A percentile compares a stretch with the other conserved stretches of the same genome.
phyloP scores from a whole-genome alignment of 2,329 filamentous ascomycete genomes.

The Stachybotrys chartarum region DNA sequence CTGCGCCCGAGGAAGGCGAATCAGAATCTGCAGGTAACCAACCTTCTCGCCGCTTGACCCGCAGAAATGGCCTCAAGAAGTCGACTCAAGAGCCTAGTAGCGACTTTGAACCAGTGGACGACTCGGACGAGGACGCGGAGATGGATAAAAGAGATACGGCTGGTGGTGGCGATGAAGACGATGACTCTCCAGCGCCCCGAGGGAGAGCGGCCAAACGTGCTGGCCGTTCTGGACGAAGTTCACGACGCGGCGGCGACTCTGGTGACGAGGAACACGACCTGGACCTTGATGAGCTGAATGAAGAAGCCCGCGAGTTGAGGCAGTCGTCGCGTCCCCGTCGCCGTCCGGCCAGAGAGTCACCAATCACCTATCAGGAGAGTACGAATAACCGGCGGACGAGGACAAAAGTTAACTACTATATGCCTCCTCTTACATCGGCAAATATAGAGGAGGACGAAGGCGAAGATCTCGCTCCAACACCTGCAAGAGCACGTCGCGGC shows the following conservation, averaged over 20 bases:
- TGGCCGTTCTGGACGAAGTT: conserved; percentile 36
- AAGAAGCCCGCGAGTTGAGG: conserved; percentile 57
- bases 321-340: conserved; percentile 46
- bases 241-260: conserved; percentile 43
- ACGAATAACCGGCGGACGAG: conserved; percentile 43
- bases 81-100: conserved; percentile 48
- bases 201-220: conserved; percentile 34
- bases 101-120: conserved; percentile 54
- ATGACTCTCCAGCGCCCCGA: conserved; percentile 41
- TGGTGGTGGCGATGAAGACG: conserved; percentile 32
- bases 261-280: conserved; percentile 51
- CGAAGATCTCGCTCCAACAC: conserved; percentile 59
- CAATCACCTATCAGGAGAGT: conserved; percentile 52
- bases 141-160: conserved; percentile 32
- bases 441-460: conserved; percentile 70
- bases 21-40: conserved; percentile 18
- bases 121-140: conserved; percentile 46
- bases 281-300: conserved; percentile 57
- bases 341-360: conserved; percentile 39
- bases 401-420: conserved; percentile 72
- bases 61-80: conserved; percentile 34
- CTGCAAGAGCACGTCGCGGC: conserved; percentile 60
- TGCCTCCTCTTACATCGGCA: conserved; percentile 57
- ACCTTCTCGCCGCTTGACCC: conserved; percentile 37
- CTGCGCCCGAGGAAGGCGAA: conserved; percentile 21